Conservation (phyloP, 306 rosid species). For the Canavalia ensiformis region DNA sequence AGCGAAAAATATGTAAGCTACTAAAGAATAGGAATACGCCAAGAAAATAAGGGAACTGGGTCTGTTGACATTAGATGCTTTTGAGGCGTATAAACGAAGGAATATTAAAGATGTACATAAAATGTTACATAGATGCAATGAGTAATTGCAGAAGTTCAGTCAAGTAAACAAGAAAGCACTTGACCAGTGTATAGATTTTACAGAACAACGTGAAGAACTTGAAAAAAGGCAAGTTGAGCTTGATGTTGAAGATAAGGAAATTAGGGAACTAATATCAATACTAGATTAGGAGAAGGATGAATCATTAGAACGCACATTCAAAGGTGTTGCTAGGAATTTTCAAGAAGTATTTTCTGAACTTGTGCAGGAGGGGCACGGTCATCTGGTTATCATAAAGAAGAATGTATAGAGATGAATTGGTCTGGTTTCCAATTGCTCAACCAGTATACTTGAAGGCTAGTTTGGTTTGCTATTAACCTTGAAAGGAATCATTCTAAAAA, state of each 20-base stretch:
- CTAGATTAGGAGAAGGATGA: conserved; percentile 97
- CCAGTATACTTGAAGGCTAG: too few species aligned
- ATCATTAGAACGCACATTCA: conserved; percentile 94
- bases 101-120: conserved; percentile 81
- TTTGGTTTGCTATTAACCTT: too few species aligned
- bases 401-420: conserved; percentile 57
- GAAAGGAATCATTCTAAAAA: too few species aligned
- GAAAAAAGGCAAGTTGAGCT: conserved; percentile 95
- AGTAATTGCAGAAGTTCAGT: conserved; percentile 89
- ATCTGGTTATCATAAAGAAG: conserved; percentile 94
- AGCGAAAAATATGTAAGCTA: too few species aligned
- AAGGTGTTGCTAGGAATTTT: conserved; percentile 98
- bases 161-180: conserved; percentile 98
- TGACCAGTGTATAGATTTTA: conserved; percentile 92
- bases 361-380: conserved; percentile 92
- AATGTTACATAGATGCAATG: conserved; percentile 90
- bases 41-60: conserved; percentile 96
- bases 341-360: conserved; percentile 97
- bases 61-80: conserved; percentile 92
- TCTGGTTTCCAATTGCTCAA: too few species aligned
- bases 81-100: conserved; percentile 90
- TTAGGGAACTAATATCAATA: conserved; percentile 83
- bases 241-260: conserved; percentile 98
- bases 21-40: conserved; percentile 60
- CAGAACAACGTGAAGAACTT: conserved; percentile 97